Evolutionary conservation across 2,329 filamentous ascomycete genomes (phyloP).

Genomic region (Alternaria hordeiaustralica): DNA sequence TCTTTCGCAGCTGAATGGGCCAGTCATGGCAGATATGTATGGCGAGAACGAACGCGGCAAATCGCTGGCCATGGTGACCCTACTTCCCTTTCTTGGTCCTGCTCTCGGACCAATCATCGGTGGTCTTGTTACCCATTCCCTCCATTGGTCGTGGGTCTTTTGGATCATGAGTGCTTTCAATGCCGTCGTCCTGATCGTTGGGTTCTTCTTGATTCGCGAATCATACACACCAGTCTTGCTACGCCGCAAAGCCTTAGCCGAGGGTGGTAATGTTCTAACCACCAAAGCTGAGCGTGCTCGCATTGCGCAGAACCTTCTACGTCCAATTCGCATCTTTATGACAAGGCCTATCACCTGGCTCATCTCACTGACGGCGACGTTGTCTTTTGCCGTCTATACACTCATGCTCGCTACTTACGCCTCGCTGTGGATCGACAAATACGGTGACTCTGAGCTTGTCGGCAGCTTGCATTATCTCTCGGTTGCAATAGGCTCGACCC

Average conservation of each 20-base stretch:
- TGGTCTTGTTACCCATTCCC: constrained; percentile 22
- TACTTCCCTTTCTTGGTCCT: constrained; percentile 24
- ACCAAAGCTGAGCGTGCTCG: background rate
- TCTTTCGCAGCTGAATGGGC: constrained; percentile 12
- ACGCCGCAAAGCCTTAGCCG: constrained; percentile 47
- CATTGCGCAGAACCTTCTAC: background rate
- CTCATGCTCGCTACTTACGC: constrained; percentile 32
- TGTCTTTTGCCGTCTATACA: background rate
- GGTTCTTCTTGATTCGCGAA: constrained; percentile 50
- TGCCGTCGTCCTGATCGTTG: constrained; percentile 3
- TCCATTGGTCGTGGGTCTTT: constrained; percentile 35
- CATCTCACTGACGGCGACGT: background rate
- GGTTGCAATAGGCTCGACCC: constrained; percentile 64
- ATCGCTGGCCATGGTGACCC: constrained; percentile 20
- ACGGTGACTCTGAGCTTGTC: constrained; percentile 16
- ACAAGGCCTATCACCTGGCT: background rate
- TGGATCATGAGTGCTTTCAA: constrained; percentile 13
- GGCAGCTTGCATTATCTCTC: constrained; percentile 52
- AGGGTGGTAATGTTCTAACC: background rate
- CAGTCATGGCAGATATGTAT: constrained; percentile 24
- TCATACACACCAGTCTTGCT: constrained; percentile 56
- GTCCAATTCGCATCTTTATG: background rate
- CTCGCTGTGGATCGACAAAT: constrained; percentile 29
- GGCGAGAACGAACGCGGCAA: constrained; percentile 16
- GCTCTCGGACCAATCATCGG: constrained; percentile 34